These are phyloP conservation scores for Aureobasidium sp. DNA, from an alignment of 2,329 filamentous ascomycete species.

Conservation along the genomic window DNA sequence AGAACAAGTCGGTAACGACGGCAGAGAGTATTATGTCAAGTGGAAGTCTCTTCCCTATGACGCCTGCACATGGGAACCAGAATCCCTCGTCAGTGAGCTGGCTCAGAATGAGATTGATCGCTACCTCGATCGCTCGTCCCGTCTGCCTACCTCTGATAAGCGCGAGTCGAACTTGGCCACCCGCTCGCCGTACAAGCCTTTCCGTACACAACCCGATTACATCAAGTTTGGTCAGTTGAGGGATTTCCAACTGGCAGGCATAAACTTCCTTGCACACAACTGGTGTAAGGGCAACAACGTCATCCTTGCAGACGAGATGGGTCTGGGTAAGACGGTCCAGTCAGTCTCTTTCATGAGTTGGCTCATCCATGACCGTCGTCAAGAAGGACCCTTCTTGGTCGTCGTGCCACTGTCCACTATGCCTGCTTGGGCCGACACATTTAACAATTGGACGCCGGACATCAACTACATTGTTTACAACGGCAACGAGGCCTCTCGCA, in stretches of 20 bases:
- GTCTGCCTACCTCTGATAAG: conserved; percentile 72
- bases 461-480: conserved; percentile 96
- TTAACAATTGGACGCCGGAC: conserved; percentile 92
- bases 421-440: conserved; percentile 96
- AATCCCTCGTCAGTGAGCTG: conserved; percentile 64
- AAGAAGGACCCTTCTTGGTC: conserved; percentile 92
- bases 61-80: conserved; percentile 86
- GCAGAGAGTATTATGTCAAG: conserved; percentile 84
- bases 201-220: conserved; percentile 78
- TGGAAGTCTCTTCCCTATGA: conserved; percentile 85
- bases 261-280: conserved; percentile 94
- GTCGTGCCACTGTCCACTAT: conserved; percentile 97
- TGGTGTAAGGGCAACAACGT: conserved; percentile 94
- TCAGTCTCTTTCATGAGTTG: conserved; percentile 96
- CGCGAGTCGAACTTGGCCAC: conserved; percentile 69
- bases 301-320: conserved; percentile 98
- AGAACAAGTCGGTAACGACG: conserved; percentile 61
- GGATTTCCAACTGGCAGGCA: conserved; percentile 85
- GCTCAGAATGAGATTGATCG: conserved; percentile 89
- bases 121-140: conserved; percentile 75
- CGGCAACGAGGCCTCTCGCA: conserved; percentile 77
- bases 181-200: conserved; percentile 62
- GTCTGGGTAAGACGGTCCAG: conserved; percentile 94
- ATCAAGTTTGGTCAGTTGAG: conserved; percentile 78
- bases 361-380: conserved; percentile 80